These are phyloP conservation scores for Ilex asprella DNA, from an alignment of 257 asterid genomes.

Conservation along the genomic window DNA sequence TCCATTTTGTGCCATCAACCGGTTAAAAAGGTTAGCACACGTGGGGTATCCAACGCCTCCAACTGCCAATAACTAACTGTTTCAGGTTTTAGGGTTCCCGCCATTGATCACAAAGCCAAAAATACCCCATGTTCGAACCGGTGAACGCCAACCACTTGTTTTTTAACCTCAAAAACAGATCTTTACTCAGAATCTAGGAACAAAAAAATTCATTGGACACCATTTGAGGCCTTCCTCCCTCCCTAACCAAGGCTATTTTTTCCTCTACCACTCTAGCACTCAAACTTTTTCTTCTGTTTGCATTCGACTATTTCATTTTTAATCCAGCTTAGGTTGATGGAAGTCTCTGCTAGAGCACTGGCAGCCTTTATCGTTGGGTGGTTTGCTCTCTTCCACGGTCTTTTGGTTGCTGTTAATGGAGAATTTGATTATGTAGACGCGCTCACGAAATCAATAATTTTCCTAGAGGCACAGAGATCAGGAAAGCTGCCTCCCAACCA, in stretches of 20 bases:
- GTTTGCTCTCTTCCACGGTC: constrained; percentile 19
- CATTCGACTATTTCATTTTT: not conserved
- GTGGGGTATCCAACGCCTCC: not conserved
- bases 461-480: constrained; percentile 84
- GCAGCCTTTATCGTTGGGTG: constrained; percentile 19
- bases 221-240: not conserved
- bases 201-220: not conserved
- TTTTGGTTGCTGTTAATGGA: not conserved
- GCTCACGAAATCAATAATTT: constrained; percentile 61
- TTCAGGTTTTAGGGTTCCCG: constrained; percentile 14
- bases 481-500: constrained; percentile 70
- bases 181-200: not conserved
- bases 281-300: not conserved
- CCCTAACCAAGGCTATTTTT: not conserved
- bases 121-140: constrained; percentile 2
- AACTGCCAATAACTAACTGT: constrained; percentile 20
- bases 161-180: not conserved
- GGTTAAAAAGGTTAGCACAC: too few relatives aligned
- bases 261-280: not conserved
- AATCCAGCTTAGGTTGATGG: constrained; percentile 20
- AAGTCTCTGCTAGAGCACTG: constrained; percentile 11
- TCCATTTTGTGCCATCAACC: too few relatives aligned
- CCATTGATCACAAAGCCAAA: constrained; percentile 6
- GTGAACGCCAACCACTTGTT: constrained; percentile 1
- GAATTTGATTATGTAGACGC: constrained; percentile 43